Conservation (phyloP, 805 yeast species). For the Ogataea zsoltii region DNA sequence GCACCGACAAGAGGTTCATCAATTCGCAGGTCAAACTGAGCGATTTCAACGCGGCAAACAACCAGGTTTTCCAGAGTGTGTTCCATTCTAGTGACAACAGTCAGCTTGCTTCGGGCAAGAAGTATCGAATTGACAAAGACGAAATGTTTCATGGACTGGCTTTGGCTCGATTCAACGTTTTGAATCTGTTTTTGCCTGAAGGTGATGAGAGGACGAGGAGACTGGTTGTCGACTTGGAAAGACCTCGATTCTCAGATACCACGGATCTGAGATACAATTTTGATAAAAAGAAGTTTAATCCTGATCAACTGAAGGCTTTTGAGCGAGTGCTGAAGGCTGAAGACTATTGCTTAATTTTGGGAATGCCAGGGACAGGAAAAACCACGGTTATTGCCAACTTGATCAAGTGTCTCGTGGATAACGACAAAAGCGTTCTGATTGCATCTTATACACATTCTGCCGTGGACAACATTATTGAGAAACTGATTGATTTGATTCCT, state of each 20-base stretch:
- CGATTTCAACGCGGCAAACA: slow-evolving; percentile 43
- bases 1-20: slow-evolving; percentile 53
- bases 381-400: slow-evolving; percentile 85
- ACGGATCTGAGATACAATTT: slow-evolving; percentile 26
- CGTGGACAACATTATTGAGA: slow-evolving; percentile 86
- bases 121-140: slow-evolving; percentile 77
- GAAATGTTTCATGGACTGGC: slow-evolving; percentile 75
- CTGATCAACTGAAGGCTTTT: slow-evolving; percentile 72
- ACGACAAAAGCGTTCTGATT: slow-evolving; percentile 67
- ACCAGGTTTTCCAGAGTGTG: slow-evolving; percentile 56
- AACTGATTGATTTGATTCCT: slow-evolving; percentile 48
- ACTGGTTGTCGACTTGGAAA: slow-evolving; percentile 53
- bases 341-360: slow-evolving; percentile 81
- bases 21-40: slow-evolving; percentile 39
- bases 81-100: slow-evolving; percentile 28
- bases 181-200: slow-evolving; percentile 59
- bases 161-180: slow-evolving; percentile 71
- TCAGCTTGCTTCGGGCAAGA: slow-evolving; percentile 14
- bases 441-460: slow-evolving; percentile 95
- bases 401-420: slow-evolving; percentile 57
- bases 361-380: slow-evolving; percentile 99
- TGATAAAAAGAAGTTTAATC: slow-evolving; percentile 47
- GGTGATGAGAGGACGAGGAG: slow-evolving; percentile 46
- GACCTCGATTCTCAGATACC: slow-evolving; percentile 42
- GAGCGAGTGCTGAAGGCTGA: slow-evolving; percentile 60